Conservation (phyloP, 495 filamentous ascomycete genomes). For the Penicillium egyptiacum region DNA sequence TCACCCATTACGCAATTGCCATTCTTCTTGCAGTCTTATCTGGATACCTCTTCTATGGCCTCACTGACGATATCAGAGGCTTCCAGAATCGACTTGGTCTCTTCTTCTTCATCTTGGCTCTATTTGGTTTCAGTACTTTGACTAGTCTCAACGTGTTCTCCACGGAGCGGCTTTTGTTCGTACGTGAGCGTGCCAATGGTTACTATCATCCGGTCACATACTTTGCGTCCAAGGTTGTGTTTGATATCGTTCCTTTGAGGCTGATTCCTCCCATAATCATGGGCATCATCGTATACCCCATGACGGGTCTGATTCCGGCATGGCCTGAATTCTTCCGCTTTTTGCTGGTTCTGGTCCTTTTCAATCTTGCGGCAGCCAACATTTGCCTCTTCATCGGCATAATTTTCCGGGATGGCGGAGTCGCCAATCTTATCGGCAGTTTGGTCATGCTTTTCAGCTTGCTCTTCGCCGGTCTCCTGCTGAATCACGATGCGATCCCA, state of each 20-base stretch:
- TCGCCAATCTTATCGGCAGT: slow-evolving; percentile 92
- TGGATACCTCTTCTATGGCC: slow-evolving; percentile 92
- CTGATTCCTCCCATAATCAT: slow-evolving; percentile 95
- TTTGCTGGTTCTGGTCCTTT: slow-evolving; percentile 86
- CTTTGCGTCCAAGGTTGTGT: slow-evolving; percentile 88
- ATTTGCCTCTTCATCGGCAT: slow-evolving; percentile 98
- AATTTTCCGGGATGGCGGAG: slow-evolving; percentile 83
- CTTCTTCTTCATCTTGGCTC: slow-evolving; percentile 94
- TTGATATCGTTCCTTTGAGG: slow-evolving; percentile 91
- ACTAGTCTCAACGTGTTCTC: slow-evolving; percentile 94
- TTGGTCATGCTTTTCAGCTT: slow-evolving; percentile 97
- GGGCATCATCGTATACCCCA: slow-evolving; percentile 96
- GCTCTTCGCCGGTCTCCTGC: slow-evolving; percentile 86
- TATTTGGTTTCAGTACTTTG: slow-evolving; percentile 96
- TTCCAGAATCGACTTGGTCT: slow-evolving; percentile 98
- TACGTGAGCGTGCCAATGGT: slow-evolving; percentile 92
- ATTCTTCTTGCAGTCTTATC: slow-evolving; percentile 92
- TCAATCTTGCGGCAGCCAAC: slow-evolving; percentile 89
- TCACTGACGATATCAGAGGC: slow-evolving; percentile 92
- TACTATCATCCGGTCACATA: slow-evolving; percentile 99
- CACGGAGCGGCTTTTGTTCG: slow-evolving; percentile 85
- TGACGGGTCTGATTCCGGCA: slow-evolving; percentile 89
- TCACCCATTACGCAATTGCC: slow-evolving; percentile 98
- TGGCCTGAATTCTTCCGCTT: slow-evolving; percentile 87
- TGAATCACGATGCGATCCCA: slow-evolving; percentile 94